Base-by-base conservation (phyloP, 177 flowering plant species). In the Vitis hybrid region DNA sequence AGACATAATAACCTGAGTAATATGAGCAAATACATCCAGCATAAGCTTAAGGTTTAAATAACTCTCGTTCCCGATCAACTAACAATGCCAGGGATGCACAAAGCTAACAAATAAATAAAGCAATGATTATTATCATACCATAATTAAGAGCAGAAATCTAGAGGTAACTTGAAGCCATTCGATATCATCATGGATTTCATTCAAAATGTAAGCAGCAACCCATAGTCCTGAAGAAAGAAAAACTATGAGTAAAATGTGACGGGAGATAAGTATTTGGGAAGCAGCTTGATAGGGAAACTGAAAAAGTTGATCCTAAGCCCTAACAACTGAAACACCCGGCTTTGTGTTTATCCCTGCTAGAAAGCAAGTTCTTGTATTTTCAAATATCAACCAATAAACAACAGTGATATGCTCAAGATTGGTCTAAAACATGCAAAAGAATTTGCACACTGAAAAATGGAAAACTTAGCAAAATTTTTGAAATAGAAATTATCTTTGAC, bases 91-190 rank as follows among this genome's bases (percentile, higher is more conserved):
- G 54, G 62, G 54, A 62, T 59, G 51, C 17, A 50, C 2, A 32
- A 48, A 69, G 45, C 52, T 52, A 7, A 6, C 10, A 64, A 60
- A n/a, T 50, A 54, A 49, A 63, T 13, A 51, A 52, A 57, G 32
- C 4, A 59, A 18, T 13, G 19, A 64, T 9, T 48, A 59, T 40
- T 40, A 65, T 9, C 81, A 65, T 85, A 92, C 97, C 76, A 64
- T 77, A 40, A 81, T 32, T 32, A 91, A 68, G 64, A 91, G 85
- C 52, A 86, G 51, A 83, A 84, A 88, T 78, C 97, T 86, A 70
- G 97, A 88, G 74, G 76, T 69, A 66, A 89, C 85, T 84, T 88
- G 91, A 85, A 91, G 86, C 89, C 88, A 80, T 66, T 56, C 68
- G 63, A 74, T 78, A 10, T 84, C 82, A 15, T 91, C 94, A 79